Base-by-base conservation (phyloP, 1,139 yeast genomes). In the Saccharomyces hybrid region DNA sequence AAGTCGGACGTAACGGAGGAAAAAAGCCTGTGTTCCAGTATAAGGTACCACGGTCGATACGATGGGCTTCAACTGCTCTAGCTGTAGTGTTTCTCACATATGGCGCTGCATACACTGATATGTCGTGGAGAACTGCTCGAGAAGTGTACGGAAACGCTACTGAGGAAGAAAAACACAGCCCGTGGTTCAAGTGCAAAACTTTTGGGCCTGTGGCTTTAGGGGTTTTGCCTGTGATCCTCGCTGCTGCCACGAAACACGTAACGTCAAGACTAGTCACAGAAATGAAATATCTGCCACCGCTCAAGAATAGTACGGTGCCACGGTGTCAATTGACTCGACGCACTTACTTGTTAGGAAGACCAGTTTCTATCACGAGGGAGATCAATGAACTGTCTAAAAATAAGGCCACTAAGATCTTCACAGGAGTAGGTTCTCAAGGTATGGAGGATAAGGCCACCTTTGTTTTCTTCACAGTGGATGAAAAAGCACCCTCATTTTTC, bases 401-500 rank as follows among this genome's bases (percentile, higher is more conserved):
- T 26, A 55, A 55, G 9, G 58, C 54, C 48, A 57, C 61, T 11
- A 57, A 59, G 29, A 63, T 65, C 4, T 67, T 57, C 46, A 67
- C 71, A 1, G 71, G 71, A 2, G 57, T 54, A 4, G 71, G 71
- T 7, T 28, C 51, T 1, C 68, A 65, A 49, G 70, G 70, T n/a
- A 58, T 66, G 16, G 70, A 66, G 14, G 70, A 67, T 55, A 61
- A 57, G 29, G 59, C 62, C 2, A 61, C 71, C 1, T 64, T 62
- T 49, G 58, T 61, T 1, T 67, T 67, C 54, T 61, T 60, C 46
- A 56, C 67, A 8, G 56, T 55, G 26, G 66, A 64, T 49, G 54
- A 52, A 27, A 55, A 56, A 27, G 47, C 52, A 13, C 60, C 51
- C 49, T 55, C 55, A 23, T 52, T 59, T 55, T 55, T 61, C 56